Conservation (phyloP, 1,139 yeast genomes). For the Lipomyces yarrowii region DNA sequence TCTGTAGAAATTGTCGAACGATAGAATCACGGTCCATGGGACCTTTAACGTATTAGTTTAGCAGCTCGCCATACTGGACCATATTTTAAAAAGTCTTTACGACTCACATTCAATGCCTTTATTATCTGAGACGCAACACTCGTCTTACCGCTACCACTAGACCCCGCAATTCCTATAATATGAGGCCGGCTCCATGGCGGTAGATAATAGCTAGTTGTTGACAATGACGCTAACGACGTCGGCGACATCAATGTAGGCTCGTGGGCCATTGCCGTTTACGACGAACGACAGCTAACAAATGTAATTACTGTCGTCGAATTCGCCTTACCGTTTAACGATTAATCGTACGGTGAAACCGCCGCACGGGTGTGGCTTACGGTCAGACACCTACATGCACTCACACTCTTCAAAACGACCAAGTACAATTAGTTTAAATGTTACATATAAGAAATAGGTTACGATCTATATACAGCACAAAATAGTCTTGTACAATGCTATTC, state of each 20-base stretch:
- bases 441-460: background rate
- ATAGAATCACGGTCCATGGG: constrained; percentile 93
- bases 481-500: background rate
- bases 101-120: constrained; percentile 55
- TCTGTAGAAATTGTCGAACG: constrained; percentile 87
- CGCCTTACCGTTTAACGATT: no score
- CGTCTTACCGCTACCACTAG: constrained; percentile 94
- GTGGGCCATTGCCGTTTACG: background rate
- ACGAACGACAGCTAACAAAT: background rate
- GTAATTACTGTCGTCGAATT: background rate
- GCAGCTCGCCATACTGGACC: background rate
- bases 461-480: background rate
- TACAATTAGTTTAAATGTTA: background rate
- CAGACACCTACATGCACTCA: background rate
- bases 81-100: background rate
- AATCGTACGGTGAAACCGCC: no score
- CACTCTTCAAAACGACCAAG: background rate
- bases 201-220: constrained; percentile 46
- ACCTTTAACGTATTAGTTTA: constrained; percentile 48
- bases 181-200: constrained; percentile 98
- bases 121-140: constrained; percentile 86
- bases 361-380: background rate
- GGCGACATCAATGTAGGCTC: background rate
- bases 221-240: constrained; percentile 14
- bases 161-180: constrained; percentile 92